A percentile compares a stretch with the other conserved stretches of the same genome.
Evolutionary conservation across 2,329 filamentous ascomycete species (phyloP).

Genomic region (Talaromyces islandicus): DNA sequence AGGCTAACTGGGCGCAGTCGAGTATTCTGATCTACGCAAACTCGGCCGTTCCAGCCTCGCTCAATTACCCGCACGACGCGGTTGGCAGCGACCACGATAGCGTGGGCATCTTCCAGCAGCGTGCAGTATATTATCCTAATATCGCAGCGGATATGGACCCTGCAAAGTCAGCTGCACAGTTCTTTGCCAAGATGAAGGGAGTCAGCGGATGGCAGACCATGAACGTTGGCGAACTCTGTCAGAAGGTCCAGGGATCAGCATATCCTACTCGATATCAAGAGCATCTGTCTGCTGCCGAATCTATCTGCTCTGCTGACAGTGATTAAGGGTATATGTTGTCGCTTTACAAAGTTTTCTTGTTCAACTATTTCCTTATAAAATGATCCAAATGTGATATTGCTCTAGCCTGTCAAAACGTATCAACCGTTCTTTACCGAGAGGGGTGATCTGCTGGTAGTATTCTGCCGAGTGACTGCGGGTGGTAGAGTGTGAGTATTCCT

Average conservation of each 20-base stretch:
- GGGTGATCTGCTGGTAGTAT: too few species aligned
- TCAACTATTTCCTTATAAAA: too few species aligned
- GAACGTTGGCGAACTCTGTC: constrained; percentile 16
- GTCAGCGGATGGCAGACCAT: constrained; percentile 17
- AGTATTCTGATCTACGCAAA: constrained; percentile 17
- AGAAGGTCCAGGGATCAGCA: constrained; percentile 19
- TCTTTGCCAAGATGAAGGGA: constrained; percentile 15
- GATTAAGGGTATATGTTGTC: neutral
- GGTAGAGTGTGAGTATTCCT: too few species aligned
- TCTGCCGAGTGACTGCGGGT: too few species aligned
- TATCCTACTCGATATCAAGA: constrained; percentile 7
- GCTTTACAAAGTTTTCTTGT: too few species aligned
- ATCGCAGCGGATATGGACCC: constrained; percentile 18
- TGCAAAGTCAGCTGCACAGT: constrained; percentile 15
- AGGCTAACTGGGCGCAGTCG: constrained; percentile 5
- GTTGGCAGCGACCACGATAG: constrained; percentile 18
- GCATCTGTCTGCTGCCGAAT: neutral
- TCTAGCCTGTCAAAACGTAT: too few species aligned
- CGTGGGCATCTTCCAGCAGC: constrained; percentile 21
- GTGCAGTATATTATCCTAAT: constrained; percentile 15
- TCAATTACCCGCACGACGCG: constrained; percentile 16
- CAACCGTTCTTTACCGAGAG: too few species aligned
- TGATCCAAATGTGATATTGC: too few species aligned
- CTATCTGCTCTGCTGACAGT: neutral
- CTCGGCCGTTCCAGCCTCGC: constrained; percentile 14